Percentiles rank a stretch among this genome's conserved stretches.
Conservation (phyloP, 2,329 filamentous ascomycete genomes). For the Paecilomyces niveus region DNA sequence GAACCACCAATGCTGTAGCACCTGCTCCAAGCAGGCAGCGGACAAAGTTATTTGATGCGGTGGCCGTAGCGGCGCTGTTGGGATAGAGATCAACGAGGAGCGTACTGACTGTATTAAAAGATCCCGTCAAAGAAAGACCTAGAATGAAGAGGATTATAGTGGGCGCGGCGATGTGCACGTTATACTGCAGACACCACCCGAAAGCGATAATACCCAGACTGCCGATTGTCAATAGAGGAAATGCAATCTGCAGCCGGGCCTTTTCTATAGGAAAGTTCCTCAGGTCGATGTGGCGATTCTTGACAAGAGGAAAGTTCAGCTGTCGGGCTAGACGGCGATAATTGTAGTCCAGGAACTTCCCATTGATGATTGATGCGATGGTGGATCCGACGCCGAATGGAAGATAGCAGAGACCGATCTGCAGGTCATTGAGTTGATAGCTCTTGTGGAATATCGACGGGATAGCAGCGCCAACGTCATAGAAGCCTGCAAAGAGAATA, state of each 20-base stretch:
- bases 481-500: constrained; percentile 35
- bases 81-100: constrained; percentile 42
- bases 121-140: constrained; percentile 32
- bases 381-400: constrained; percentile 35
- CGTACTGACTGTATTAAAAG: constrained; percentile 39
- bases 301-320: constrained; percentile 23
- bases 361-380: constrained; percentile 32
- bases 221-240: constrained; percentile 28
- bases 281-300: constrained; percentile 30
- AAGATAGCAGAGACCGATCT: constrained; percentile 37
- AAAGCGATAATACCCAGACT: constrained; percentile 29
- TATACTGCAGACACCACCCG: constrained; percentile 34
- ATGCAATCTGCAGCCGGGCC: constrained; percentile 33
- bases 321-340: constrained; percentile 29
- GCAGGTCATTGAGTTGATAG: constrained; percentile 34
- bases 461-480: constrained; percentile 34
- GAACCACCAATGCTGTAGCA: constrained; percentile 35
- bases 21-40: constrained; percentile 39
- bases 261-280: constrained; percentile 37
- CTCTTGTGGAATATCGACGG: constrained; percentile 27
- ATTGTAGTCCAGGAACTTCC: constrained; percentile 38
- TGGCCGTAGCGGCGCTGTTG: constrained; percentile 32
- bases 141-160: constrained; percentile 34
- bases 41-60: constrained; percentile 38
- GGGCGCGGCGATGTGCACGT: constrained; percentile 26